Conservation (phyloP, 2,329 filamentous ascomycete species). For the Diaporthe longicolla region DNA sequence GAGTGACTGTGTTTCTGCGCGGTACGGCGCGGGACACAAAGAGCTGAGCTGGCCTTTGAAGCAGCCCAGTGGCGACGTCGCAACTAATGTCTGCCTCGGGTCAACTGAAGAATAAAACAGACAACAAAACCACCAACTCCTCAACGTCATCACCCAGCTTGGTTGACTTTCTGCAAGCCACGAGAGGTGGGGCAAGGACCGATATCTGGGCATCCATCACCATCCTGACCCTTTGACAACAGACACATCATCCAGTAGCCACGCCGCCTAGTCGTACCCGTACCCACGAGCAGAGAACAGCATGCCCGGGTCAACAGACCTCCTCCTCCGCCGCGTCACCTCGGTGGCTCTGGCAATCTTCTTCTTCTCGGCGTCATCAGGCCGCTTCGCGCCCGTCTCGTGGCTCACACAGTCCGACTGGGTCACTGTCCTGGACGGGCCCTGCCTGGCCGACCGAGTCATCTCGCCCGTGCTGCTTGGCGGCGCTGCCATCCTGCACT, state of each 20-base stretch:
- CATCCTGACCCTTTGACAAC: background rate
- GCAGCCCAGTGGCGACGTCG: background rate
- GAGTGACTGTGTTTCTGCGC: conserved; percentile 1
- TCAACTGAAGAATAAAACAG: background rate
- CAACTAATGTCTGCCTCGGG: background rate
- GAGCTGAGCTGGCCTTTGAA: conserved; percentile 28
- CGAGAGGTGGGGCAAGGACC: background rate
- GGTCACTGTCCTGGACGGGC: conserved; percentile 39
- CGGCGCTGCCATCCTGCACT: conserved; percentile 41
- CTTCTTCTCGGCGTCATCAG: conserved; percentile 18
- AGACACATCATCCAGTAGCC: background rate
- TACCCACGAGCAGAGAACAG: background rate
- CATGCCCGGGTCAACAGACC: conserved; percentile 24
- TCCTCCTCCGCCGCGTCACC: conserved; percentile 36
- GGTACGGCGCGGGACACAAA: conserved; percentile 8
- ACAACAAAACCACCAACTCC: background rate
- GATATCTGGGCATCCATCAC: too few species aligned
- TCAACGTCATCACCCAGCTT: background rate
- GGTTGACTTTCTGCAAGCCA: background rate
- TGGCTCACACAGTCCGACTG: conserved; percentile 41
- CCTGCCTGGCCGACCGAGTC: conserved; percentile 38
- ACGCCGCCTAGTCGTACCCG: too few species aligned
- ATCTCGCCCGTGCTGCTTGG: conserved; percentile 35
- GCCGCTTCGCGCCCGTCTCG: conserved; percentile 37
- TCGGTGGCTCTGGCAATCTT: conserved; percentile 39